A percentile compares a stretch with the other conserved stretches of the same genome.
Conservation (phyloP, 2,329 filamentous ascomycete species). For the Cadophora malorum region DNA sequence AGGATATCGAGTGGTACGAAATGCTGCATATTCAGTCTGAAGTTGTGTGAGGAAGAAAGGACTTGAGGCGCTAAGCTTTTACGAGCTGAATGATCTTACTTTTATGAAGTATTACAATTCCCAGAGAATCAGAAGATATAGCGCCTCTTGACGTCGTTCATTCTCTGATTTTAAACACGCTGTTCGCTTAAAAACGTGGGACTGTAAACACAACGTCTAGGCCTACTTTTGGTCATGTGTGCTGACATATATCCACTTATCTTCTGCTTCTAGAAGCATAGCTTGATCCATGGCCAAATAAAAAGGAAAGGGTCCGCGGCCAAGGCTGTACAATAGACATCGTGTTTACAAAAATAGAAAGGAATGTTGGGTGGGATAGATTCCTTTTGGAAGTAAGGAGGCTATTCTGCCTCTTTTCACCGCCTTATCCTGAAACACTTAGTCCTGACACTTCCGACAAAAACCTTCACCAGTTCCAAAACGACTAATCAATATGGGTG, state of each 20-base stretch:
- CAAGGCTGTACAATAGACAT: not conserved
- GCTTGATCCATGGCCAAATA: not conserved
- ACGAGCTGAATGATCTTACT: too few relatives aligned
- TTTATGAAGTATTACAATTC: too few relatives aligned
- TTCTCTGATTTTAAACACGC: not conserved
- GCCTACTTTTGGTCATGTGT: not conserved
- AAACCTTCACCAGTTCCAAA: not conserved
- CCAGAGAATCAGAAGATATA: too few relatives aligned
- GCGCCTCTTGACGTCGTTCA: not conserved
- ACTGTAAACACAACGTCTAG: constrained; percentile 5
- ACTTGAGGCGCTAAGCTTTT: too few relatives aligned
- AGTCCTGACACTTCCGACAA: not conserved
- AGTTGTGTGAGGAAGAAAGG: too few relatives aligned
- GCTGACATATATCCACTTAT: not conserved
- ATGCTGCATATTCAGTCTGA: too few relatives aligned
- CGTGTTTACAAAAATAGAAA: not conserved
- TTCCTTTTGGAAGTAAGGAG: not conserved
- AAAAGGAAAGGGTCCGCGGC: not conserved
- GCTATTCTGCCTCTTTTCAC: not conserved
- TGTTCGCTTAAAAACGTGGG: constrained; percentile 13
- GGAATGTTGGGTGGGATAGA: not conserved
- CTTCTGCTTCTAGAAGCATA: not conserved
- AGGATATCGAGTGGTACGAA: too few relatives aligned
- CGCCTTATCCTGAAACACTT: not conserved
- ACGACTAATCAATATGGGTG: not conserved